These are phyloP conservation scores for Coprinellus micaceus DNA, from an alignment of 768 basidiomycete species.

Conservation along the genomic window DNA sequence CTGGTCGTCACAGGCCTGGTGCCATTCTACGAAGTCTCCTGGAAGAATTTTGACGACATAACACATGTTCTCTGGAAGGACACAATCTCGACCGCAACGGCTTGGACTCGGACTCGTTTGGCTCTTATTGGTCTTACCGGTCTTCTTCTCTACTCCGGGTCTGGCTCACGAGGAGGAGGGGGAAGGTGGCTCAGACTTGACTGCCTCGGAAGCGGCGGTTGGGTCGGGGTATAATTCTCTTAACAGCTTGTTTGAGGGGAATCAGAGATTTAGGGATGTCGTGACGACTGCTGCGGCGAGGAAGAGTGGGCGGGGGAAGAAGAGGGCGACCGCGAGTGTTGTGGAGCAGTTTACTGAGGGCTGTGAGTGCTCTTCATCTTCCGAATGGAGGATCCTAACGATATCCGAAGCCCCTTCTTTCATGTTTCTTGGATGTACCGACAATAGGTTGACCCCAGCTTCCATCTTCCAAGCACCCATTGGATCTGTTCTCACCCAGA, in stretches of 20 bases:
- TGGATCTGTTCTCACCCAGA: conserved; percentile 30
- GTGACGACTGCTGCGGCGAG: not conserved
- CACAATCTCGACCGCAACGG: too few species aligned
- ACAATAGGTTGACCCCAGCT: conserved; percentile 28
- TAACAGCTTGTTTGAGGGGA: conserved; percentile 23
- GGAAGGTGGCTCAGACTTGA: not conserved
- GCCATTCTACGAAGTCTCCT: conserved; percentile 3
- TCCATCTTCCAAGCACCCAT: conserved; percentile 31
- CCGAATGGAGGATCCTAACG: too few species aligned
- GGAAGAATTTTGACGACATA: not conserved
- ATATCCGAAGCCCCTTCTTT: conserved; percentile 31
- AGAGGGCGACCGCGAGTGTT: conserved; percentile 1
- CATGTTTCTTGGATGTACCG: conserved; percentile 36
- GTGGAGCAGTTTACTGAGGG: conserved; percentile 15
- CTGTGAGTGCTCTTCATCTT: conserved; percentile 14
- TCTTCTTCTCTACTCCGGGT: not conserved
- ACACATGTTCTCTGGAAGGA: conserved; percentile 2
- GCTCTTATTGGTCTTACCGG: not conserved
- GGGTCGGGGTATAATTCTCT: conserved; percentile 16
- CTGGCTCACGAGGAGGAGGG: not conserved
- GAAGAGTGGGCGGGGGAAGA: conserved; percentile 4
- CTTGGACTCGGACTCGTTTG: not conserved
- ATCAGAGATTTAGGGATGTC: conserved; percentile 22
- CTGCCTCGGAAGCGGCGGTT: too few species aligned
- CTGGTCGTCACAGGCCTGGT: conserved; percentile 15